Conservation (phyloP, 2,329 filamentous ascomycete genomes). For the Nemania abortiva region DNA sequence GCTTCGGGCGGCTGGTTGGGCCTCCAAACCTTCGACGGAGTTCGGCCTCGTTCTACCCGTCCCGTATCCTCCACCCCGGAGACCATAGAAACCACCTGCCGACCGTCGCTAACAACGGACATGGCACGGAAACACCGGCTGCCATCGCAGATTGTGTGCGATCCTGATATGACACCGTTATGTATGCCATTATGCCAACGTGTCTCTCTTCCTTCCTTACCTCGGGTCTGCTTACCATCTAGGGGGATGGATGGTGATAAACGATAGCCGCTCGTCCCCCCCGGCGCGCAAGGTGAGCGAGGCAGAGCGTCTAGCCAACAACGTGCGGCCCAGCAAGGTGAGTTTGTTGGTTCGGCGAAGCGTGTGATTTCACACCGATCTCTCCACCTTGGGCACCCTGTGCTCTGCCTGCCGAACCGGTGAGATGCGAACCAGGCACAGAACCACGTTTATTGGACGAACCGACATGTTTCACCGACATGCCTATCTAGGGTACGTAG, state of each 20-base stretch:
- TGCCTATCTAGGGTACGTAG: slow-evolving; percentile 6
- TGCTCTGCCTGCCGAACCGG: slow-evolving; percentile 6
- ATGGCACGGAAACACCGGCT: slow-evolving; percentile 10
- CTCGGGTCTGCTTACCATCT: not conserved
- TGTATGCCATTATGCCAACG: not conserved
- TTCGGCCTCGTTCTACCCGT: slow-evolving; percentile 7
- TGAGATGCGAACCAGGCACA: slow-evolving; percentile 21
- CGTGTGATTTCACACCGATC: slow-evolving; percentile 19
- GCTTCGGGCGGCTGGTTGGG: not conserved
- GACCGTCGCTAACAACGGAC: not conserved
- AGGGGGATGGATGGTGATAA: not conserved
- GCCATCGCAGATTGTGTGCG: not conserved
- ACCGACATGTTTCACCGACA: slow-evolving; percentile 27
- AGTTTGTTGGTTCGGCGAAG: slow-evolving; percentile 19
- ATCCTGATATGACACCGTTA: not conserved
- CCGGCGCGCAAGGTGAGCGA: not conserved
- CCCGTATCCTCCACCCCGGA: not conserved
- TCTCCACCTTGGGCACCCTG: slow-evolving; percentile 17
- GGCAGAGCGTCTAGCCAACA: not conserved
- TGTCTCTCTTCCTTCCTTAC: not conserved
- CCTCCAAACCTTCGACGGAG: not conserved
- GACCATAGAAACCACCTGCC: not conserved
- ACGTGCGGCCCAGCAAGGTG: slow-evolving; percentile 6
- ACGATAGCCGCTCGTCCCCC: not conserved
- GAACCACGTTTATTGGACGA: slow-evolving; percentile 17